Conservation (phyloP, 1,284 basidiomycete species). For the Tilletia caries region DNA sequence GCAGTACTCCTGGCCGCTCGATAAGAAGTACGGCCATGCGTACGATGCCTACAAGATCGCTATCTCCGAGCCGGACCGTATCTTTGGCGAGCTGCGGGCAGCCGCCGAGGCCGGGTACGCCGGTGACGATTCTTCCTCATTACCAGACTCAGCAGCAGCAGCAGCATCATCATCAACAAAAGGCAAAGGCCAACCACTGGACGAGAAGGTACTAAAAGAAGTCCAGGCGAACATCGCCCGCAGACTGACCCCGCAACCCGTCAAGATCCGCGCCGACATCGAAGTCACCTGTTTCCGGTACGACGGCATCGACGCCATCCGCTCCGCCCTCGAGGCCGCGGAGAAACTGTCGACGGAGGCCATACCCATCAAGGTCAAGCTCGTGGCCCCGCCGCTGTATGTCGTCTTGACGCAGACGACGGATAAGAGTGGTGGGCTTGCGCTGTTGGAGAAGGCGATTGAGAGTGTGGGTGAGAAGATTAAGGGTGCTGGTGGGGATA, state of each 20-base stretch:
- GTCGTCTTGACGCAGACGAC: constrained; percentile 94
- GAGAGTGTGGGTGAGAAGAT: constrained; percentile 83
- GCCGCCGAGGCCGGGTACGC: constrained; percentile 3
- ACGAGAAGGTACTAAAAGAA: constrained; percentile 64
- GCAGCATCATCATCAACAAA: background rate
- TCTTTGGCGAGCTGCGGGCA: constrained; percentile 12
- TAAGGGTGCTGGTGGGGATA: constrained; percentile 69
- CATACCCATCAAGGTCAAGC: constrained; percentile 93
- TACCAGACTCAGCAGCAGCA: background rate
- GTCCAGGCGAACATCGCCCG: constrained; percentile 85
- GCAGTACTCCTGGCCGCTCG: constrained; percentile 86
- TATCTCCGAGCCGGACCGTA: constrained; percentile 61
- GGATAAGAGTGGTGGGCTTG: constrained; percentile 91
- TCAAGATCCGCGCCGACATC: constrained; percentile 97
- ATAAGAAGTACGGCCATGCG: constrained; percentile 85
- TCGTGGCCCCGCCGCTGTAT: constrained; percentile 94
- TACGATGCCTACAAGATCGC: constrained; percentile 98
- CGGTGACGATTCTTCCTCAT: background rate
- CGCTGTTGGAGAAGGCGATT: constrained; percentile 86
- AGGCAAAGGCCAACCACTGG: constrained; percentile 20
- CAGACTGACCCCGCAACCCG: constrained; percentile 92
- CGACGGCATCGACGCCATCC: constrained; percentile 96
- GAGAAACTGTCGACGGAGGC: constrained; percentile 80
- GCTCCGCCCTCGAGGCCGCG: constrained; percentile 81
- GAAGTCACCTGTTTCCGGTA: constrained; percentile 96